Base-by-base conservation (phyloP, 2,329 filamentous ascomycete genomes). In the Albifimbria verrucaria region DNA sequence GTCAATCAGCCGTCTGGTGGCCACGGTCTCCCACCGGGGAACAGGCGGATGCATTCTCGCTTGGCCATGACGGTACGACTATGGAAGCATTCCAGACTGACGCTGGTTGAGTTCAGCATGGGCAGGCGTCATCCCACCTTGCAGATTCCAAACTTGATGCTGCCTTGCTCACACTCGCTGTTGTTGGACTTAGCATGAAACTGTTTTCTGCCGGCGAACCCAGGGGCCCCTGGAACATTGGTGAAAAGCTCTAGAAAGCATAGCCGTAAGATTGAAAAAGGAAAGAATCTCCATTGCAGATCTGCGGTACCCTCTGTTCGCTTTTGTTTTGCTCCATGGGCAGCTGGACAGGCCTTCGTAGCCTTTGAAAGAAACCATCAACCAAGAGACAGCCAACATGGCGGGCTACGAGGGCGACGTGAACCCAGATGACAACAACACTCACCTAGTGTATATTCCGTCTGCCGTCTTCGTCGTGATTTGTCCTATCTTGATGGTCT, bases 371-470 rank as follows among this genome's bases (percentile, higher is more conserved):
- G n/a, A n/a, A n/a, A n/a, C n/a, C n/a, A 52, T 54, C 49, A 48
- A 49, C 55, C 47, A 58, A 55, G 36, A 52, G 41, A 23, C 25
- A 49, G 26, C 39, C 26, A 55, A 47, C 51, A 58, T 59, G 56
- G 41, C 52, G 22, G n/a, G 25, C 24, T 55, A 20, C 22, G 42
- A 39, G 32, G 18, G 12, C 32, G 18, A 39, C 32, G 15, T 39
- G 12, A 51, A 58, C 42, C 50, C 54, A 20, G 51, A 56, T n/a
- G 59, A 49, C 23, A 61, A 55, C 58, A 59, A 57, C 54, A 55
- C 59, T 18, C 55, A 62, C 41, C 58, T 62, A 45, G 53, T 64
- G 5, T 64, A 64, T 23, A 58, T 63, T n/a, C 62, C 62, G 24
- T 55, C 62, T 12, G 60, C 56, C 15, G 55, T 64, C 22, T 64